Conservation (phyloP, 768 basidiomycete genomes). For the Russula compacta region DNA sequence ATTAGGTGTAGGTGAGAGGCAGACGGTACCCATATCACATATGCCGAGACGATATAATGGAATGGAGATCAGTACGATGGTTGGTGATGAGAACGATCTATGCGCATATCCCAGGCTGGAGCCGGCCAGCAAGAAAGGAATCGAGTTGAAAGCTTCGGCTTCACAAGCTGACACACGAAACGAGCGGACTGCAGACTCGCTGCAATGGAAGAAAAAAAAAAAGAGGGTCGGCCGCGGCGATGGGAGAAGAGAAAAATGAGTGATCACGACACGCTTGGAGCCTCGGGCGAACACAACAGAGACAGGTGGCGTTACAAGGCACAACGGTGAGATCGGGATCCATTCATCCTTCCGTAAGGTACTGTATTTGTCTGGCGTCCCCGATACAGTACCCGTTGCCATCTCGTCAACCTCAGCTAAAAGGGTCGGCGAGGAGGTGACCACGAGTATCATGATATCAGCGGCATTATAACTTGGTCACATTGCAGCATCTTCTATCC, state of each 20-base stretch:
- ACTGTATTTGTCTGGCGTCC: background rate
- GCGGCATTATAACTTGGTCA: too few species aligned
- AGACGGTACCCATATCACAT: constrained; percentile 30
- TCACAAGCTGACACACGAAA: background rate
- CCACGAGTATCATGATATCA: too few species aligned
- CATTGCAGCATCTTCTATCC: too few species aligned
- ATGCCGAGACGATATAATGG: constrained; percentile 12
- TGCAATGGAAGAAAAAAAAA: background rate
- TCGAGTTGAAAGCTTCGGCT: background rate
- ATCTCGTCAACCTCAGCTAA: background rate
- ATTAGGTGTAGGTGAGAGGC: constrained; percentile 60
- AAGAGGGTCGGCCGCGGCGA: background rate
- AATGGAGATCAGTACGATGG: constrained; percentile 16
- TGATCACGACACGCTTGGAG: background rate
- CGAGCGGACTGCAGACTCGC: background rate
- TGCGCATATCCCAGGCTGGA: constrained; percentile 31
- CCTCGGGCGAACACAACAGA: background rate
- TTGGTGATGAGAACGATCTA: constrained; percentile 17
- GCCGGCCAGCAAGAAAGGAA: constrained; percentile 22
- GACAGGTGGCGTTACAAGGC: background rate
- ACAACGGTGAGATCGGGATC: background rate
- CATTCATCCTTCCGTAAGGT: background rate
- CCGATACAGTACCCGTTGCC: background rate
- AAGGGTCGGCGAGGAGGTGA: background rate
- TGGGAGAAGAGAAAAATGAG: background rate